Base-by-base conservation (phyloP, 768 basidiomycete species). In the Udeniomyces megalosporus region DNA sequence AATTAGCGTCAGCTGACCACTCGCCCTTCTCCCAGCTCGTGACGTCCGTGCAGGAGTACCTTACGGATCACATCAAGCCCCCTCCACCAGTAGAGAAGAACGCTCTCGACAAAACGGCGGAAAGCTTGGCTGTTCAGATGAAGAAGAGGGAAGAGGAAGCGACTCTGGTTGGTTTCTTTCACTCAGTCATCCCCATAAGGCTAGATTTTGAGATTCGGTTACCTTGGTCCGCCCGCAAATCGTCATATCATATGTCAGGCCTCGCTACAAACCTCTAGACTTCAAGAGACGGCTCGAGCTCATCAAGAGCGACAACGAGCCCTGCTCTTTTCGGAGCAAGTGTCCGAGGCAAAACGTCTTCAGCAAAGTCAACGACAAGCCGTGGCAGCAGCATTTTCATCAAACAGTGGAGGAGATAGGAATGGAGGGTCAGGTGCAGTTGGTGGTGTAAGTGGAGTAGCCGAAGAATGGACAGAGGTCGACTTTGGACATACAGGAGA, bases 131-230 rank as follows among this genome's bases (percentile, higher is more conserved):
- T 4, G 63, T 54, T 6, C 42, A 47, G 29, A 58, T 58, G 49
- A 44, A 49, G 0, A 58, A 58, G 34, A 17, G 63, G 20, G 63
- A 60, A 35, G 63, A 59, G 15, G 63, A 65, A 45, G 20, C 58
- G 22, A 42, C 34, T 7, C 24, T 48, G 10, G 63, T 65, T 1
- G 32, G 63, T 65, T 17, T 29, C 31, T 51, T 17, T 51, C 28
- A 1, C 29, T 47, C 26, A 8, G 11, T 2, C 38, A 4, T 22
- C 28, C 32, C 12, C 32, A 1, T 38, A 28, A 14, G 11, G 22
- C 26, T 31, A 6, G 20, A 22, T 2, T 11, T 20, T 26, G 3
- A 44, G 20, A 6, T 29, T 28, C 11, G 47, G 10, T 5, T 31
- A 20, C 22, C 14, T 17, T 17, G 8, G 15, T 29, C 11, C 22